Base-by-base conservation (phyloP, 495 filamentous ascomycete genomes). In the Aspergillus leporis region DNA sequence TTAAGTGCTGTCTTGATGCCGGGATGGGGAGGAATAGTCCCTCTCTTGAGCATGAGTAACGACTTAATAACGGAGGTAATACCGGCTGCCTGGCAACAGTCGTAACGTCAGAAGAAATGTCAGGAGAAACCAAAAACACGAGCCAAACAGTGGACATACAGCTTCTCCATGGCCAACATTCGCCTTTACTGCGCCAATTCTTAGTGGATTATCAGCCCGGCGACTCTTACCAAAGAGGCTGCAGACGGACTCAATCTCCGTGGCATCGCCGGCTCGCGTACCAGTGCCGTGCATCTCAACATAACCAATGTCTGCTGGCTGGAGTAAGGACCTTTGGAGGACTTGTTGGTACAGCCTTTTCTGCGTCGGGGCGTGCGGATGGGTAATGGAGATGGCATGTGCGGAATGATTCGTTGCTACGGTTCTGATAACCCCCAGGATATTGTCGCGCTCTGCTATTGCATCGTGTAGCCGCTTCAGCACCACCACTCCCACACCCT, bases 211-310 rank as follows among this genome's bases (percentile, higher is more conserved):
- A 9, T 23, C 36, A 10, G n/a, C 43, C 14, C 1, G 40, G 19
- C 38, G 28, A 1, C 59, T 10, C 7, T 38, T 6, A 3, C 10
- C 64, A 51, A 75, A 76, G 4, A 70, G 59, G 3, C 61, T 56
- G 10, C 38, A 45, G 1, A 78, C 66, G 1, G 68, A 57, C 9
- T 47, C 18, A 53, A 68, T 67, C 41, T 79, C 72, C 0, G 49
- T 58, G 0, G 36, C 36, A 53, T 79, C 74, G 9, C 76, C 76
- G 16, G 66, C 68, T 47, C 75, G 72, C 6, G 75, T 79, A 5
- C 76, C 75, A 9, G 75, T 79, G 16, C 75, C 74, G 38, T 79
- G 76, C 64, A 78, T 71, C 64, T 85, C 83, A 8, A 84, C 76
- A 63, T 80, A 80, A 51, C 70, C 68, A 51, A 85, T 69, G 36